phyloP scores from a whole-genome alignment of 139 green algal genomes.

The Micractinium conductrix region DNA sequence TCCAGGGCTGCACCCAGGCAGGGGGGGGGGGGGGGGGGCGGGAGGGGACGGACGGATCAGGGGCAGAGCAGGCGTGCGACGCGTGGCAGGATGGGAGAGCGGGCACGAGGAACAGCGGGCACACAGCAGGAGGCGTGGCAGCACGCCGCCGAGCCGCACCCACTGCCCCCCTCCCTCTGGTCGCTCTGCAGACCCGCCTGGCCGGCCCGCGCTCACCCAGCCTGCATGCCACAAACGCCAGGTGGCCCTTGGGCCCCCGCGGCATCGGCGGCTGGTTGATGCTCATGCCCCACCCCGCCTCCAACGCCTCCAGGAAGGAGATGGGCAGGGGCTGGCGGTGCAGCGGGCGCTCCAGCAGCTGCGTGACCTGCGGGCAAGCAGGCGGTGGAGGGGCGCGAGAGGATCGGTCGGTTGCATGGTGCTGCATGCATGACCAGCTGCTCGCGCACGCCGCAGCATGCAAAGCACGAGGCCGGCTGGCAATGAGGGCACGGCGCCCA shows the following conservation, averaged over 20 bases:
- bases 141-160: too few relatives aligned
- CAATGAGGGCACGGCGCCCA: too few relatives aligned
- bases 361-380: slow-evolving; percentile 41
- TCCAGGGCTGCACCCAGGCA: background rate
- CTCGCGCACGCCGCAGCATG: too few relatives aligned
- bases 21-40: background rate
- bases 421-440: too few relatives aligned
- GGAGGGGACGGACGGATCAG: background rate
- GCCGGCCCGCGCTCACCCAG: slow-evolving; percentile 24
- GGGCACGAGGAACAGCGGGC: background rate
- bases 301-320: slow-evolving; percentile 45
- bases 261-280: slow-evolving; percentile 56
- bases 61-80: too few relatives aligned
- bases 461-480: too few relatives aligned
- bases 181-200: too few relatives aligned
- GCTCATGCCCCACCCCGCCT: slow-evolving; percentile 51
- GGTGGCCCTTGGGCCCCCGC: slow-evolving; percentile 14
- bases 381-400: background rate
- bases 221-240: slow-evolving; percentile 56
- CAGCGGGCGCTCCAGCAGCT: slow-evolving; percentile 68
- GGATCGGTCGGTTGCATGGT: too few relatives aligned
- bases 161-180: too few relatives aligned
- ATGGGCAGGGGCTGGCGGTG: slow-evolving; percentile 43
- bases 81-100: too few relatives aligned
- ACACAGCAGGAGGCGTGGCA: too few relatives aligned